These are phyloP conservation scores for Stachybotrys echinatus DNA, from an alignment of 2,329 filamentous ascomycete genomes.

Conservation along the genomic window DNA sequence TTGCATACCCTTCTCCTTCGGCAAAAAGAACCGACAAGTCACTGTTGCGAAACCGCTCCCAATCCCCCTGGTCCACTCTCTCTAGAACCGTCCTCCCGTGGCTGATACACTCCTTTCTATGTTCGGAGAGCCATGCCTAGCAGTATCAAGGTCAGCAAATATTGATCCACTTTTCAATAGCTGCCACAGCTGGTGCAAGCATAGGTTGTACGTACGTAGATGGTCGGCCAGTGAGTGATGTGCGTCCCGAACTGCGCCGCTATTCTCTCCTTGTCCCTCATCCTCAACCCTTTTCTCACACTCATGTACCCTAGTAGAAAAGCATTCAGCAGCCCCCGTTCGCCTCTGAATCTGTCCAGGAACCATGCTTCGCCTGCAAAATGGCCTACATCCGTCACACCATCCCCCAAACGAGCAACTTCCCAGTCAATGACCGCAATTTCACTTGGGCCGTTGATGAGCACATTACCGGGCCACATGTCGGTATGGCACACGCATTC, in stretches of 20 bases:
- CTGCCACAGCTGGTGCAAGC: too few relatives aligned
- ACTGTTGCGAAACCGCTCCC: background rate
- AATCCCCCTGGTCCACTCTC: background rate
- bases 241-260: slow-evolving; percentile 1
- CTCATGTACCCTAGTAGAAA: background rate
- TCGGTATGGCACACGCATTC: background rate
- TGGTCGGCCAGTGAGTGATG: background rate
- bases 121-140: background rate
- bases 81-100: background rate
- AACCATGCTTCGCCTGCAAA: slow-evolving; percentile 1
- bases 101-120: background rate
- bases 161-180: background rate
- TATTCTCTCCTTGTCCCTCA: background rate
- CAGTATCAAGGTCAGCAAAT: background rate
- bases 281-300: background rate
- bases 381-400: background rate
- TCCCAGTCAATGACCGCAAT: slow-evolving; percentile 1
- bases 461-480: background rate
- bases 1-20: too few relatives aligned
- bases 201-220: background rate
- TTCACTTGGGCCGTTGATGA: background rate
- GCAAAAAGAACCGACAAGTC: too few relatives aligned
- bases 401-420: background rate
- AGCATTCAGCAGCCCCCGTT: background rate
- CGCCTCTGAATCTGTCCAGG: background rate